These are phyloP conservation scores for Tulasnella sp. DNA, from an alignment of 768 basidiomycete species.

Conservation along the genomic window DNA sequence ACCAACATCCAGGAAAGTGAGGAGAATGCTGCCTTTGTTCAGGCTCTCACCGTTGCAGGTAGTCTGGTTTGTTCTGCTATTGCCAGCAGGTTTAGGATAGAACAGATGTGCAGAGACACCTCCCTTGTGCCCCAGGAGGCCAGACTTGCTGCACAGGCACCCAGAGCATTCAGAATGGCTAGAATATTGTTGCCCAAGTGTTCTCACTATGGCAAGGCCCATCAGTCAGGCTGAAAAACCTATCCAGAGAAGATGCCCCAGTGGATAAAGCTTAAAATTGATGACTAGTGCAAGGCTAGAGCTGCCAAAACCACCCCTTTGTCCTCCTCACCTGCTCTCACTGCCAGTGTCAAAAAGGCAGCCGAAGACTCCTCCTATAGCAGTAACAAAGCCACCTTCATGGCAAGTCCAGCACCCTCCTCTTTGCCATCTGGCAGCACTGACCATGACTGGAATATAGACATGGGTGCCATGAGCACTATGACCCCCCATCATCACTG, in stretches of 20 bases:
- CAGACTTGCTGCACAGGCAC: neutral
- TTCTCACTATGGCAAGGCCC: neutral
- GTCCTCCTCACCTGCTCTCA: too few relatives aligned
- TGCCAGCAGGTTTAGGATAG: neutral
- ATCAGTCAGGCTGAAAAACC: neutral
- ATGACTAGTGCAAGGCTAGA: neutral
- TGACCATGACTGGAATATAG: too few relatives aligned
- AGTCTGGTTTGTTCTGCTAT: neutral
- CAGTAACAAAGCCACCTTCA: too few relatives aligned
- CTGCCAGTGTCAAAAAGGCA: too few relatives aligned
- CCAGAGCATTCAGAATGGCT: neutral
- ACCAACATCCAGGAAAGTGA: neutral
- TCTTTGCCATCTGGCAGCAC: too few relatives aligned
- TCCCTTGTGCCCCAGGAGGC: neutral
- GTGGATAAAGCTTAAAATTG: neutral
- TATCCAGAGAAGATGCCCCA: neutral
- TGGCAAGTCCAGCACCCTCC: too few relatives aligned
- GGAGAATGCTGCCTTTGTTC: neutral
- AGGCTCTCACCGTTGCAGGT: neutral
- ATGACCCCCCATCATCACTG: too few relatives aligned
- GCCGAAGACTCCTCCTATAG: too few relatives aligned
- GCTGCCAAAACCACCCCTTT: too few relatives aligned
- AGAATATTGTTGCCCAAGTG: neutral
- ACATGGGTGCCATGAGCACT: too few relatives aligned
- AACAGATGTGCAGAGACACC: neutral